phyloP scores from a whole-genome alignment of 805 yeast species.

The Huiozyma sinensis region DNA sequence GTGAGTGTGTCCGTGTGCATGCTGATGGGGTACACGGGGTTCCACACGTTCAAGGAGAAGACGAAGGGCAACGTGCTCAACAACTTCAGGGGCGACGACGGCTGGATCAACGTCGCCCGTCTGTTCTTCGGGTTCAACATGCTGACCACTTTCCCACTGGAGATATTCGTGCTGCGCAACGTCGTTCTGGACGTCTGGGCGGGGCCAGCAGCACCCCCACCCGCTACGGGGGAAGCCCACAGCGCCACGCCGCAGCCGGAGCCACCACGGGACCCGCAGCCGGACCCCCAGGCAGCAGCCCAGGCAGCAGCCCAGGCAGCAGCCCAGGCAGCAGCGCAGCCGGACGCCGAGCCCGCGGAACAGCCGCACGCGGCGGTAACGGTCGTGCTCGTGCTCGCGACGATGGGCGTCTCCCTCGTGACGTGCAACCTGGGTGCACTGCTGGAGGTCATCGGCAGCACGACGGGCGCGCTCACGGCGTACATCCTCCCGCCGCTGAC shows the following conservation, averaged over 20 bases:
- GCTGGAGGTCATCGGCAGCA: constrained; percentile 82
- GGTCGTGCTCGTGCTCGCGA: constrained; percentile 47
- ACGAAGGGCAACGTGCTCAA: constrained; percentile 84
- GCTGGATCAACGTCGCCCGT: constrained; percentile 73
- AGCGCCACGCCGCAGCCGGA: not conserved
- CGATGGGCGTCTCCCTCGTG: constrained; percentile 65
- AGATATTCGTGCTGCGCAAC: constrained; percentile 81
- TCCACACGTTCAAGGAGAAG: constrained; percentile 57
- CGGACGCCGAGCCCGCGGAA: constrained; percentile 38
- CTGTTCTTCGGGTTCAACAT: constrained; percentile 85
- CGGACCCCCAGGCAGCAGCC: not conserved
- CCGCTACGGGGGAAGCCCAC: not conserved
- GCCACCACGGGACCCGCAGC: no score
- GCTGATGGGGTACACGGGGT: constrained; percentile 71
- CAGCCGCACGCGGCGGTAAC: constrained; percentile 37
- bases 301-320: not conserved
- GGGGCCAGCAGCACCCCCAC: not conserved
- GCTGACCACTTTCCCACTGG: constrained; percentile 87
- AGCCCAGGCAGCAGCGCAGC: not conserved
- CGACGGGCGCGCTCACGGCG: constrained; percentile 88
- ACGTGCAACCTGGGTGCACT: constrained; percentile 88
- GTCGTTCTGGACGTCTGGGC: constrained; percentile 45
- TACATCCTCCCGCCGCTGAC: constrained; percentile 86
- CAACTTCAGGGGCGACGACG: constrained; percentile 70
- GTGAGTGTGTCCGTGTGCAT: constrained; percentile 73